phyloP scores from a whole-genome alignment of 768 basidiomycete genomes.

The Mycena epipterygia region DNA sequence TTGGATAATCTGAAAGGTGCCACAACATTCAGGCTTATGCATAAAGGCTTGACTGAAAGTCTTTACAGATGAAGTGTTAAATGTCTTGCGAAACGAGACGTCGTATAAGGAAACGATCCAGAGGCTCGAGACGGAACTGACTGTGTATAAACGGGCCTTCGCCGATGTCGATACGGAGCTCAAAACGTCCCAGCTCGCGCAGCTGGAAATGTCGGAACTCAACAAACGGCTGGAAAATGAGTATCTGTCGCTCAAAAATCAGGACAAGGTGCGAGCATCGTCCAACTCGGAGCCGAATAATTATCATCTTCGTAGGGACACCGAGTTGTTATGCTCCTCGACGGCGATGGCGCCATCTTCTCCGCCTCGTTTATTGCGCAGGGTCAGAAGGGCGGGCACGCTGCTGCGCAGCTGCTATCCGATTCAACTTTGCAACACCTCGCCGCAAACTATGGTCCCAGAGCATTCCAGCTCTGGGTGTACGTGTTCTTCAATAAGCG shows the following conservation, averaged over 20 bases:
- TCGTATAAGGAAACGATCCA: conserved; percentile 48
- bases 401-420: conserved; percentile 65
- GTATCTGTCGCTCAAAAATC: conserved; percentile 42
- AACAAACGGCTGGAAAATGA: conserved; percentile 46
- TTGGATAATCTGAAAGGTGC: conserved; percentile 32
- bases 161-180: conserved; percentile 54
- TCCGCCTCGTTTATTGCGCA: conserved; percentile 62
- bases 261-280: conserved; percentile 57
- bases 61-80: conserved; percentile 54
- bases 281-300: conserved; percentile 38
- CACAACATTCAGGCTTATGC: neutral
- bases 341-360: conserved; percentile 79
- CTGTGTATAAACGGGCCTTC: conserved; percentile 60
- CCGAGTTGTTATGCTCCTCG: conserved; percentile 66
- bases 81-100: conserved; percentile 52
- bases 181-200: conserved; percentile 6
- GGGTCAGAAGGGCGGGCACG: conserved; percentile 71
- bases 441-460: conserved; percentile 47
- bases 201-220: conserved; percentile 29
- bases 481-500: conserved; percentile 76
- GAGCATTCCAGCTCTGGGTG: conserved; percentile 71
- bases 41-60: neutral
- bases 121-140: conserved; percentile 56
- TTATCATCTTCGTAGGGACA: conserved; percentile 45
- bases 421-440: conserved; percentile 56